A percentile compares a stretch with the other conserved stretches of the same genome.
Evolutionary conservation across 306 rosid genomes (phyloP).

Genomic region (Canavalia gladiata): DNA sequence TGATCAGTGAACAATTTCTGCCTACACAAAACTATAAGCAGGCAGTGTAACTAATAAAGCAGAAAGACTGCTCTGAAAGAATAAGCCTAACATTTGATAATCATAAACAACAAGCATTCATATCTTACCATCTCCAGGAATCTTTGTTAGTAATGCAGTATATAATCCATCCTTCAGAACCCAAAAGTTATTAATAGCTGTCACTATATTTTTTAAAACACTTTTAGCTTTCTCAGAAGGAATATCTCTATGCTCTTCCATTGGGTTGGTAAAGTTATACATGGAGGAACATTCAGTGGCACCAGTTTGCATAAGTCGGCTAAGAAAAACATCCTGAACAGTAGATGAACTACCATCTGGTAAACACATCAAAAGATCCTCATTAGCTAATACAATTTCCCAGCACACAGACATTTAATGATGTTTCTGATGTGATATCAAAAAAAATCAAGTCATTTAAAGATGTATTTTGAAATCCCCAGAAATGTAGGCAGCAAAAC

Average conservation of each 20-base stretch:
- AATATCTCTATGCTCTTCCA: constrained; percentile 59
- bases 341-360: constrained; percentile 69
- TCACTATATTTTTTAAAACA: constrained; percentile 56
- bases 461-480: constrained; percentile 12
- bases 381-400: constrained; percentile 37
- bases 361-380: constrained; percentile 48
- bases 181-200: constrained; percentile 66
- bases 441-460: constrained; percentile 24
- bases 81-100: constrained; percentile 26
- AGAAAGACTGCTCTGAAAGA: constrained; percentile 41
- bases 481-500: constrained; percentile 15
- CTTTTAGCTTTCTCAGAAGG: constrained; percentile 55
- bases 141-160: constrained; percentile 57
- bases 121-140: constrained; percentile 74
- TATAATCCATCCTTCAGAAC: constrained; percentile 70
- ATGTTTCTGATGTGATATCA: constrained; percentile 30
- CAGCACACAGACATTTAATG: constrained; percentile 1
- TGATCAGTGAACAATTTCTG: constrained; percentile 58
- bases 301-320: constrained; percentile 79
- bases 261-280: constrained; percentile 47
- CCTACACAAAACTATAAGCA: constrained; percentile 70
- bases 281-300: constrained; percentile 91
- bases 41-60: constrained; percentile 46
- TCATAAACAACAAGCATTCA: constrained; percentile 18
- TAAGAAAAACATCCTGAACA: constrained; percentile 75